Evolutionary conservation across 306 rosid species (phyloP).

Genomic region (Cajanus cajan): DNA sequence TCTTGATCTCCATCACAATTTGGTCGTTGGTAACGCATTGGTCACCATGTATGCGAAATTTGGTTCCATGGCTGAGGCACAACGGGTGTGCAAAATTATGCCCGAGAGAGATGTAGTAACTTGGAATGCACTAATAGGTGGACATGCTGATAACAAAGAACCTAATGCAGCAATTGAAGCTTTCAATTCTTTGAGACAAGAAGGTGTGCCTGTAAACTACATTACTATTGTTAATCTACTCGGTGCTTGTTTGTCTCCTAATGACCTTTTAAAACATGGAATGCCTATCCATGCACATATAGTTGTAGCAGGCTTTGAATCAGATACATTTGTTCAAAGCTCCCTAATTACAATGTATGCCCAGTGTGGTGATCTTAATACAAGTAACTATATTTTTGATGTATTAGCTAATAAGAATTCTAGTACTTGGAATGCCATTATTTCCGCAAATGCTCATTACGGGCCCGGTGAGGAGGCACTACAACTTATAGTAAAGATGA

Average conservation of each 20-base stretch:
- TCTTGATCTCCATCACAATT: constrained; percentile 53
- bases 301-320: constrained; percentile 64
- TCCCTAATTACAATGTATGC: constrained; percentile 89
- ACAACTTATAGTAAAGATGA: constrained; percentile 61
- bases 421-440: constrained; percentile 79
- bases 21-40: constrained; percentile 68
- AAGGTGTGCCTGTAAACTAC: constrained; percentile 60
- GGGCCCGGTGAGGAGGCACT: constrained; percentile 82
- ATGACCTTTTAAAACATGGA: constrained; percentile 56
- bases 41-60: constrained; percentile 82
- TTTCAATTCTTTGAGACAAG: constrained; percentile 63
- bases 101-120: constrained; percentile 68
- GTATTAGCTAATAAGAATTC: constrained; percentile 54
- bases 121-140: constrained; percentile 88
- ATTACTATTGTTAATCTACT: constrained; percentile 70
- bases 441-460: constrained; percentile 74
- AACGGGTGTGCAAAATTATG: constrained; percentile 48
- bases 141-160: constrained; percentile 67
- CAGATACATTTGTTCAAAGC: constrained; percentile 67
- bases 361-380: constrained; percentile 66
- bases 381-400: constrained; percentile 62
- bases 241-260: constrained; percentile 55
- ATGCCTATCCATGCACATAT: constrained; percentile 68
- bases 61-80: constrained; percentile 57
- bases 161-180: constrained; percentile 61